Evolutionary conservation across 2,329 filamentous ascomycete genomes (phyloP).

Genomic region (Colletotrichum tabaci): DNA sequence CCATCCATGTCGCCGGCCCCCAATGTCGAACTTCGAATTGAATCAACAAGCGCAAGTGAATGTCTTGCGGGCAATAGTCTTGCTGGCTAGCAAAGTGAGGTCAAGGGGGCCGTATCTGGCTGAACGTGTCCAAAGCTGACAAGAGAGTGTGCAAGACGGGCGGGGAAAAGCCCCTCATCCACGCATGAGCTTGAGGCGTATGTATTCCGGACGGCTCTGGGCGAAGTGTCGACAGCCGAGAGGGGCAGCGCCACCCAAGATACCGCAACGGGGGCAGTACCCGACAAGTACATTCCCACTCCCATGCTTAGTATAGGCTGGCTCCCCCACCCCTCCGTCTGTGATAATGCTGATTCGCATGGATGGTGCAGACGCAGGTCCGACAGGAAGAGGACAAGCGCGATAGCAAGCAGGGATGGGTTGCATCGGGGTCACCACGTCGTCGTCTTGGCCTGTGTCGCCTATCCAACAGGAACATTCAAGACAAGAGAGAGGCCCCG

Average conservation of each 20-base stretch:
- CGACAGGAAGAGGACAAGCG: slow-evolving; percentile 58
- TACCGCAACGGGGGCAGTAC: slow-evolving; percentile 9
- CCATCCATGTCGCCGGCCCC: background rate
- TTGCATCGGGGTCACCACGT: slow-evolving; percentile 35
- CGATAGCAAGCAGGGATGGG: slow-evolving; percentile 44
- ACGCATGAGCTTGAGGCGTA: background rate
- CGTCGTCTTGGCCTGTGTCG: slow-evolving; percentile 27
- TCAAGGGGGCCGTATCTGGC: slow-evolving; percentile 8
- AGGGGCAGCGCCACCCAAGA: slow-evolving; percentile 3
- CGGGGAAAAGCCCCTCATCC: background rate
- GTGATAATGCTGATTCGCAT: slow-evolving; percentile 46
- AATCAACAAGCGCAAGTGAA: slow-evolving; percentile 12
- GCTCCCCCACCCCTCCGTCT: slow-evolving; percentile 18
- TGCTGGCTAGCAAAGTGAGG: slow-evolving; percentile 10
- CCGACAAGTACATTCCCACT: background rate
- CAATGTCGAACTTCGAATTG: background rate
- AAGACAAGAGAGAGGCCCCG: slow-evolving; percentile 17
- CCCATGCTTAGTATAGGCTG: slow-evolving; percentile 3
- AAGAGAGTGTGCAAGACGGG: background rate
- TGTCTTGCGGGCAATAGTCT: background rate
- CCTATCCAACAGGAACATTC: slow-evolving; percentile 19
- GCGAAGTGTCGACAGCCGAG: slow-evolving; percentile 14
- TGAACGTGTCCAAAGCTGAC: slow-evolving; percentile 10
- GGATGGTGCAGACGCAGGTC: slow-evolving; percentile 57
- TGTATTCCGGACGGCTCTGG: background rate